These are phyloP conservation scores for Discostella stelligeroides DNA, from an alignment of 108 stramenopile species.

Conservation along the genomic window DNA sequence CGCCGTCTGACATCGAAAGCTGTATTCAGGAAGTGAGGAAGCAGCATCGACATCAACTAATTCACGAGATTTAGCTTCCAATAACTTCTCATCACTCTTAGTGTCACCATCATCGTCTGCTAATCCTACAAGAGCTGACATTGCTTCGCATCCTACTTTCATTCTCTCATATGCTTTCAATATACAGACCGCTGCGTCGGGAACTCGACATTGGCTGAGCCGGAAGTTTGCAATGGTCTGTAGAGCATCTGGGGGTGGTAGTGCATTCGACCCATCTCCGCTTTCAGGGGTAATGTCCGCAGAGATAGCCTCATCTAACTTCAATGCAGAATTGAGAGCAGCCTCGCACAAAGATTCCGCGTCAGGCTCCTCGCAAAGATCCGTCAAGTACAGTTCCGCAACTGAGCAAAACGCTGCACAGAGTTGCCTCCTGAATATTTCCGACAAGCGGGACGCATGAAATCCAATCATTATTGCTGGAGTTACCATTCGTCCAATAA, in stretches of 20 bases:
- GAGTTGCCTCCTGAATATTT: conserved; percentile 57
- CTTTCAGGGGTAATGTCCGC: background rate
- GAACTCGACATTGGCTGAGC: conserved; percentile 69
- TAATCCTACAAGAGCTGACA: conserved; percentile 75
- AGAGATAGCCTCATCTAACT: conserved; percentile 50
- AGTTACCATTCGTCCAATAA: too few relatives aligned
- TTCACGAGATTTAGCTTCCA: conserved; percentile 51
- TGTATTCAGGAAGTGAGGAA: conserved; percentile 72
- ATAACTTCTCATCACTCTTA: conserved; percentile 39
- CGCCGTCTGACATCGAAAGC: conserved; percentile 84
- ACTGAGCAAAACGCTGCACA: conserved; percentile 77
- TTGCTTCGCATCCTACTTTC: conserved; percentile 76
- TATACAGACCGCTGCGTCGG: conserved; percentile 70
- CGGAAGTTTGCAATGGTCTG: conserved; percentile 85
- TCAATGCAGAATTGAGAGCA: conserved; percentile 61
- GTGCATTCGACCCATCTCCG: conserved; percentile 18
- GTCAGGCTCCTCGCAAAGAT: conserved; percentile 85
- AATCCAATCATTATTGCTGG: background rate
- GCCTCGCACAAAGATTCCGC: conserved; percentile 79
- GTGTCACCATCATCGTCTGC: conserved; percentile 35
- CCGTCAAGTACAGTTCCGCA: conserved; percentile 88
- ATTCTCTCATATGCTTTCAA: conserved; percentile 71
- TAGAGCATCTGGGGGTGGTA: conserved; percentile 75
- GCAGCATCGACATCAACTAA: conserved; percentile 50
- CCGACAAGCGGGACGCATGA: background rate